Evolutionary conservation across 441 rosid species (phyloP).

Genomic region (Populus hybrid): DNA sequence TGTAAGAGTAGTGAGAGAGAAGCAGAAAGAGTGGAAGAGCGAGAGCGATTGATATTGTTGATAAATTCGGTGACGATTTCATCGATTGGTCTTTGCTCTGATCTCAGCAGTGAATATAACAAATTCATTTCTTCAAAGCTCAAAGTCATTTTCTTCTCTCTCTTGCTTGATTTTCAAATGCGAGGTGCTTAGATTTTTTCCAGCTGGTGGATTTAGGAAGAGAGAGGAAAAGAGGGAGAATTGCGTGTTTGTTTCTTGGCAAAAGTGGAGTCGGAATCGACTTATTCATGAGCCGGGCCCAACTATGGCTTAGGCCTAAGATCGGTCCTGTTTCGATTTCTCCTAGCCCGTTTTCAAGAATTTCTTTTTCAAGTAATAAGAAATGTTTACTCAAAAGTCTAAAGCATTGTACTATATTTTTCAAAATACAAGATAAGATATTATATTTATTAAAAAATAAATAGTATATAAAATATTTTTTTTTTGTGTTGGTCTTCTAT

Average conservation of each 20-base stretch:
- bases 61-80: conserved; percentile 59
- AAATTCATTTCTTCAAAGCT: conserved; percentile 40
- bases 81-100: conserved; percentile 54
- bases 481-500: too few species aligned
- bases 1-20: conserved; percentile 58
- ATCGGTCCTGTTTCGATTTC: too few species aligned
- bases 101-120: conserved; percentile 41
- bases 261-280: neutral
- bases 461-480: too few species aligned
- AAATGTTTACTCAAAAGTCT: too few species aligned
- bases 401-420: too few species aligned
- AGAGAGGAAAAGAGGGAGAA: neutral
- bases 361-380: too few species aligned
- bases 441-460: too few species aligned
- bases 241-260: neutral
- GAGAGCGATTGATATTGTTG: conserved; percentile 47
- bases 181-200: neutral
- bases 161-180: neutral
- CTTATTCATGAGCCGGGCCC: neutral
- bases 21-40: conserved; percentile 47
- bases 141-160: conserved; percentile 29
- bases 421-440: too few species aligned
- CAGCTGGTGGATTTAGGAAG: neutral
- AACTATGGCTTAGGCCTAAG: too few species aligned
- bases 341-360: too few species aligned